Base-by-base conservation (phyloP, 2,329 filamentous ascomycete genomes). In the Talaromyces albobiverticillius region DNA sequence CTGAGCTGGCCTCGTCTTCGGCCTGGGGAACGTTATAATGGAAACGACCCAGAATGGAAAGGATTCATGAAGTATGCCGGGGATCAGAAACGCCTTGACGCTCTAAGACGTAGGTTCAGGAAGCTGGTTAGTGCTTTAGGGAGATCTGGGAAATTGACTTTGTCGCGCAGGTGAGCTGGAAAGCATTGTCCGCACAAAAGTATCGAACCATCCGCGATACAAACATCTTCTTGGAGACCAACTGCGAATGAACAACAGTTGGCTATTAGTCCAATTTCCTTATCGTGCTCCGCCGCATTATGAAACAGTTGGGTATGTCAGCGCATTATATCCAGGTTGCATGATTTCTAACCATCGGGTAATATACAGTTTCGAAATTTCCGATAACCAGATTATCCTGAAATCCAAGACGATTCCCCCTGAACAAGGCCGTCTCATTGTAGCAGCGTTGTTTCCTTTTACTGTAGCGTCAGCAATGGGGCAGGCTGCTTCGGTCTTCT, bases 261-360 rank as follows among this genome's bases (percentile, higher is more conserved):
- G 83, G 84, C 72, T 88, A 25, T 79, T 86, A 38, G 72, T 86
- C 23, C 76, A 83, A 47, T 87, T 82, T 58, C 85, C 85, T 0
- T 68, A 71, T 41, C 72, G 71, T 32, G 81, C 84, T 40, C 84
- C 85, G 1, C 83, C 85, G 4, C 78, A 76, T 51, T 85, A 82
- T 54, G 75, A 79, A 56, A 78, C 82, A 55, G 79, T 78, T 46
- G 85, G 84, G 85, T 87, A 78, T 60, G 36, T 40, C 16, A 22
- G 10, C 36, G 7, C 36, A 40, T 7, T 16, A 2, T 3, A 16
- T 40, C 20, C 3, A 16, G 18, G 11, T 10, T 11, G 23, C n/a
- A n/a, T 20, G 23, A 47, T 16, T n/a, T 43, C 43, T 50, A 31
- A 47, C 11, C 22, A 18, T 38, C 7, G 10, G 7, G 14, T 23